phyloP scores from a whole-genome alignment of 345 rosid species.

The Salix arbutifolia region DNA sequence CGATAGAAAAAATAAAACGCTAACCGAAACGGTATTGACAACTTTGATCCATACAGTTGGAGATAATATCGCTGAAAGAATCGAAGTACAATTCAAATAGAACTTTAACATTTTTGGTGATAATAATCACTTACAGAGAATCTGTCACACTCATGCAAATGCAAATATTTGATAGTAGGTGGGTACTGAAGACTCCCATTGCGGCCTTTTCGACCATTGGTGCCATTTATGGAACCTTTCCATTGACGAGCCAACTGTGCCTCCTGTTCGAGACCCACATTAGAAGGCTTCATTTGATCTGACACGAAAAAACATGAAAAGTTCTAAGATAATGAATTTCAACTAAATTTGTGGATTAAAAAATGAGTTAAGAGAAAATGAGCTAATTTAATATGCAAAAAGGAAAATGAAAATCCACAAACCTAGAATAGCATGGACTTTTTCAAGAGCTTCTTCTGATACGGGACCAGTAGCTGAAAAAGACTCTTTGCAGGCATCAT shows the following conservation, averaged over 20 bases:
- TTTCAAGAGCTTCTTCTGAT: slow-evolving; percentile 73
- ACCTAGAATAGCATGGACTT: slow-evolving; percentile 67
- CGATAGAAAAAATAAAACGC: too few species aligned
- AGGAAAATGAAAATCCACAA: not conserved
- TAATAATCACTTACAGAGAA: slow-evolving; percentile 63
- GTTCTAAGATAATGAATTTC: not conserved
- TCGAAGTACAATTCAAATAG: not conserved
- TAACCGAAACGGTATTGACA: too few species aligned
- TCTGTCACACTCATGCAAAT: slow-evolving; percentile 83
- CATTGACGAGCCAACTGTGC: slow-evolving; percentile 69
- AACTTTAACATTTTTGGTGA: not conserved
- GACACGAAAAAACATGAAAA: slow-evolving; percentile 29
- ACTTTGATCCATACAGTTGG: not conserved
- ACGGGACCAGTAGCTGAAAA: slow-evolving; percentile 67
- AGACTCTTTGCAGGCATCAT: slow-evolving; percentile 62
- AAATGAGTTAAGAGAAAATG: not conserved
- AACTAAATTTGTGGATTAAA: not conserved
- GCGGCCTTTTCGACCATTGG: slow-evolving; percentile 31
- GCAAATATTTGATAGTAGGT: slow-evolving; percentile 77
- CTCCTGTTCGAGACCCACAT: slow-evolving; percentile 93
- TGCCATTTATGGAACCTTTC: slow-evolving; percentile 42
- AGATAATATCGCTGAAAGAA: not conserved
- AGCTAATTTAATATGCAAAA: not conserved
- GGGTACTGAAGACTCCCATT: slow-evolving; percentile 66
- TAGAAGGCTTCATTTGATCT: slow-evolving; percentile 95